Evolutionary conservation across 2,329 filamentous ascomycete genomes (phyloP).

Genomic region (Colletotrichum brevisporum): DNA sequence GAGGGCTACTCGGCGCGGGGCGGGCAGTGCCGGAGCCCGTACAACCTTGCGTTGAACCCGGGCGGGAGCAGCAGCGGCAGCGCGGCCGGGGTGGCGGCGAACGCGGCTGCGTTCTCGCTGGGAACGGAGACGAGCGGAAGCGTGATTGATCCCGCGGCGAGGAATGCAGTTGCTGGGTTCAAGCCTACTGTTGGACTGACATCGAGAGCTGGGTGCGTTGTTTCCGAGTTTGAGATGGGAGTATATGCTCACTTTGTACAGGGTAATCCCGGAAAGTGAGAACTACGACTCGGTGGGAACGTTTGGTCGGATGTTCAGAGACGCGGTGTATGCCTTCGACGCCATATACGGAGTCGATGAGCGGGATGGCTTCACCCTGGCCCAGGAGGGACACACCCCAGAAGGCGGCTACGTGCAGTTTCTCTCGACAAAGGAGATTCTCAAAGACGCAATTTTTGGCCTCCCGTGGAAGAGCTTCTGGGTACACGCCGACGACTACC

Average conservation of each 20-base stretch:
- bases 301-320: conserved; percentile 77
- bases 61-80: conserved; percentile 79
- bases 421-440: conserved; percentile 65
- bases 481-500: conserved; percentile 70
- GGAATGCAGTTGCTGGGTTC: conserved; percentile 79
- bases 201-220: conserved; percentile 70
- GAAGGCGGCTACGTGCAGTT: conserved; percentile 69
- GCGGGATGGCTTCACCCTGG: conserved; percentile 76
- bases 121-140: conserved; percentile 83
- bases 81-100: conserved; percentile 74
- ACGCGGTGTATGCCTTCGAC: conserved; percentile 76
- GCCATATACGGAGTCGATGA: conserved; percentile 76
- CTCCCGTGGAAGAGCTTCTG: conserved; percentile 82
- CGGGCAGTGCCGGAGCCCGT: conserved; percentile 75
- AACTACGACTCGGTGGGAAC: conserved; percentile 79
- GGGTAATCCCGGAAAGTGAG: conserved; percentile 74
- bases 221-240: no score
- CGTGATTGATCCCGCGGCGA: conserved; percentile 79
- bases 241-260: no score
- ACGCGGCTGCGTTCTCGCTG: conserved; percentile 73
- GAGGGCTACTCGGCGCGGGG: conserved; percentile 77
- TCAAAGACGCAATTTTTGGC: conserved; percentile 76
- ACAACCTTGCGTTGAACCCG: conserved; percentile 78
- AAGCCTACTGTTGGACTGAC: conserved; percentile 84
- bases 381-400: conserved; percentile 69